Base-by-base conservation (phyloP, 495 filamentous ascomycete species). In the Aspergillus funiculosus region DNA sequence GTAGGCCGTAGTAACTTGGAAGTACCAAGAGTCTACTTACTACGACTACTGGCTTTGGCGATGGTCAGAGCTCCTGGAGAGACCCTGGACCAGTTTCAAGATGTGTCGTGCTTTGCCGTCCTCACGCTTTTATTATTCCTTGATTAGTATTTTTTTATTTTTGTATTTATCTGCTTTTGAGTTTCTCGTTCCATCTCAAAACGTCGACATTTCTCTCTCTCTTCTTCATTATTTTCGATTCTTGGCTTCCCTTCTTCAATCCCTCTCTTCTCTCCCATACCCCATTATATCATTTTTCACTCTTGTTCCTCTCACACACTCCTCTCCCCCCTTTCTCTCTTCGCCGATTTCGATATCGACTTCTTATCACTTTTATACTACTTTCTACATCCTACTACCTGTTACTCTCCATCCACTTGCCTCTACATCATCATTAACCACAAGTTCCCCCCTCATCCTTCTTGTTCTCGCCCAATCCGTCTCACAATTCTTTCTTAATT, bases 51-150 rank as follows among this genome's bases (percentile, higher is more conserved):
- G 39, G 30, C 45, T 37, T 28, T 39, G 22, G n/a, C 43, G 41
- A 53, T 58, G 54, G 56, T 47, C 51, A 54, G 55, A 58, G 55
- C 55, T 58, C 54, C 55, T 44, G 37, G 38, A 55, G 49, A 50
- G 56, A 59, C 56, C 56, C 56, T 59, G 56, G 52, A 50, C 48
- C 30, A 34, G 56, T 58, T 58, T 59, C 56, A 59, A 53, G 56
- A 59, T 59, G 46, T 17, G 18, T 26, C 43, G 29, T 45, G 2
- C 26, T 30, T 45, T 36, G 10, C 18, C 31, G 18, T 24, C 28
- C 31, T 14, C 37, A 22, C 35, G 36, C 42, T 41, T 42, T 46
- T 43, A 28, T 35, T 36, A 31, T 32, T 40, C 41, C 48, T 29
- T 47, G 28, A n/a, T n/a, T n/a, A n/a, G n/a, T n/a, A n/a, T n/a